Conservation (phyloP, 2,329 filamentous ascomycete genomes). For the Colletotrichum brevisporum region DNA sequence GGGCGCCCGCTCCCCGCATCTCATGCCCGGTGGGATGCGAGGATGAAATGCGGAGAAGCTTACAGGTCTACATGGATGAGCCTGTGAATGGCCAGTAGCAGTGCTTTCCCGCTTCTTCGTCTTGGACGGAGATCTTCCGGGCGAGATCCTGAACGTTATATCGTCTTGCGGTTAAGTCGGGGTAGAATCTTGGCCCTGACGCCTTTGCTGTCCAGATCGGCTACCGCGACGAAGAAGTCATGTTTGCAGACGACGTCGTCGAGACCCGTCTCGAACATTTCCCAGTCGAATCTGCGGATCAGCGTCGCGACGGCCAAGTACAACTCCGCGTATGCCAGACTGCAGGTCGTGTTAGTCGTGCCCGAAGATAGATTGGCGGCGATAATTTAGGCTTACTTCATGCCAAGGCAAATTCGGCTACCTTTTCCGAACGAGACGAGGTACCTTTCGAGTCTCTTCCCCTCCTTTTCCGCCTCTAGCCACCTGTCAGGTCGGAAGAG, state of each 20-base stretch:
- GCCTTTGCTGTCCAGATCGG: conserved; percentile 28
- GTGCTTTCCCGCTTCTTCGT: not conserved
- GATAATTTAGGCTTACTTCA: conserved; percentile 38
- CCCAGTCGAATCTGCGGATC: conserved; percentile 37
- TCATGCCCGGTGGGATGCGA: conserved; percentile 1
- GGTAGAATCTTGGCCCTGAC: conserved; percentile 24
- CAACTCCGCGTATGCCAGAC: conserved; percentile 36
- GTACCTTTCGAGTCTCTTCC: conserved; percentile 33
- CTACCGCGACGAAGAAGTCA: conserved; percentile 16
- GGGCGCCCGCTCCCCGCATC: conserved; percentile 10
- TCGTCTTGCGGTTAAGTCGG: not conserved
- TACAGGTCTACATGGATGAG: not conserved
- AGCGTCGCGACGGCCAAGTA: conserved; percentile 34
- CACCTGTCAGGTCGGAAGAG: conserved; percentile 47
- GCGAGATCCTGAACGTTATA: not conserved
- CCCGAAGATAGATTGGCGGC: not conserved
- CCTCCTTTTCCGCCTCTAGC: conserved; percentile 42
- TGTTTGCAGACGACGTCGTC: conserved; percentile 42
- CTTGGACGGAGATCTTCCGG: not conserved
- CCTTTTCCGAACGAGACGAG: conserved; percentile 42
- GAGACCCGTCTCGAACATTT: conserved; percentile 34
- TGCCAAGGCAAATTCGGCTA: conserved; percentile 43
- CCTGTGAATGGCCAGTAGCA: not conserved
- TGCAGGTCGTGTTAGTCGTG: not conserved
- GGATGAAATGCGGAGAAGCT: conserved; percentile 22